Evolutionary conservation across 768 basidiomycete species (phyloP).

Genomic region (Rhodotorula paludigena): DNA sequence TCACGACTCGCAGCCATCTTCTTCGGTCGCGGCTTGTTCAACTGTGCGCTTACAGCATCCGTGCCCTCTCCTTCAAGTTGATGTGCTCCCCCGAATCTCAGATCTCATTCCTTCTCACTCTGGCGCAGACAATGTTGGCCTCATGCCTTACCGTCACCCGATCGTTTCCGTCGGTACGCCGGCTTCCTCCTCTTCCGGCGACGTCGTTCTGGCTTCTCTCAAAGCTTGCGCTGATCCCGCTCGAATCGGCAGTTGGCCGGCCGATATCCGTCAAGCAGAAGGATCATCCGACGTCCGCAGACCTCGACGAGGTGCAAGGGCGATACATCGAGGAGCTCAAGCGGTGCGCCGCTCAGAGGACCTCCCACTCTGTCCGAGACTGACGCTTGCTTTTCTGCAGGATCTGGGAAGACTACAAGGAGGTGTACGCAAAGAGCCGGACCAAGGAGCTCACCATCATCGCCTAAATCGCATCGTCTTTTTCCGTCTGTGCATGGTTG

Average conservation of each 20-base stretch:
- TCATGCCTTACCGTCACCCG: slow-evolving; percentile 90
- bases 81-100: not conserved
- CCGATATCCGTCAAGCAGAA: slow-evolving; percentile 74
- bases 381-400: not conserved
- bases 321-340: slow-evolving; percentile 82
- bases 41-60: slow-evolving; percentile 75
- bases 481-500: no score
- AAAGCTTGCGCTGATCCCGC: not conserved
- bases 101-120: not conserved
- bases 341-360: slow-evolving; percentile 1
- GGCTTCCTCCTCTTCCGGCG: not conserved
- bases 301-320: slow-evolving; percentile 70
- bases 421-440: slow-evolving; percentile 32
- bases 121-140: slow-evolving; percentile 74
- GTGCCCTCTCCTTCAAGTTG: not conserved
- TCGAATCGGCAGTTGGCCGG: slow-evolving; percentile 62
- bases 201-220: not conserved
- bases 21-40: slow-evolving; percentile 88
- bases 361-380: not conserved
- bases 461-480: no score
- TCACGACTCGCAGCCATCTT: slow-evolving; percentile 59
- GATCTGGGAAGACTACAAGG: slow-evolving; percentile 39
- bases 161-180: slow-evolving; percentile 94
- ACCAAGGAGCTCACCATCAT: slow-evolving; percentile 34
- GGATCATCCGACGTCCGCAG: slow-evolving; percentile 75